A percentile compares a stretch with the other conserved stretches of the same genome.
Evolutionary conservation across 1,284 basidiomycete genomes (phyloP).

Genomic region (Cryptococcus sp.): DNA sequence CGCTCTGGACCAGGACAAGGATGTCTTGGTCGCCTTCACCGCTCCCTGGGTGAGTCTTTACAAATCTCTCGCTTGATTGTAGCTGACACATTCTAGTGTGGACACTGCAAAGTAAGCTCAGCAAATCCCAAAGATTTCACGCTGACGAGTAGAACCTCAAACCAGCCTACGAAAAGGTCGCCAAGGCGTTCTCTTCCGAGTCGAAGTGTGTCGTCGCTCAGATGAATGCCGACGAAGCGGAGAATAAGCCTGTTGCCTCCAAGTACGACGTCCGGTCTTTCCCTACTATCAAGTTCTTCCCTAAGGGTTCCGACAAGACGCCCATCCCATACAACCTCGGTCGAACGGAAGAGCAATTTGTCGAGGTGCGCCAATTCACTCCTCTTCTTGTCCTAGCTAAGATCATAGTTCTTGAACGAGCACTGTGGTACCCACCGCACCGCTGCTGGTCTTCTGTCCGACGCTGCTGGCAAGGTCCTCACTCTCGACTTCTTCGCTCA

Average conservation of each 20-base stretch:
- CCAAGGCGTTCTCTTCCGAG: constrained; percentile 70
- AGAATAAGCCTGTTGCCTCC: constrained; percentile 67
- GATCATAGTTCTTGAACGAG: constrained; percentile 60
- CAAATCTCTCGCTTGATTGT: neutral
- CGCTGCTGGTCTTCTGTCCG: constrained; percentile 71
- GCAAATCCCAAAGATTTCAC: no score
- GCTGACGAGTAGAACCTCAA: constrained; percentile 59
- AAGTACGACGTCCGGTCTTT: constrained; percentile 67
- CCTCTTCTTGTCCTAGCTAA: constrained; percentile 1
- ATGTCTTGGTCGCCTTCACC: constrained; percentile 87
- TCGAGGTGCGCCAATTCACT: constrained; percentile 46
- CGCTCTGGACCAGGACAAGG: constrained; percentile 65
- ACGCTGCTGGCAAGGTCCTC: constrained; percentile 73
- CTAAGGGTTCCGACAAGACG: constrained; percentile 55
- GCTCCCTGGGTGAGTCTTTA: constrained; percentile 51
- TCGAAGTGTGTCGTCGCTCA: constrained; percentile 78
- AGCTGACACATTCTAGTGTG: constrained; percentile 54
- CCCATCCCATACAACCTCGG: constrained; percentile 56
- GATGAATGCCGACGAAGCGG: constrained; percentile 78
- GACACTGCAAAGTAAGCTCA: constrained; percentile 45
- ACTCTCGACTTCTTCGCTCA: constrained; percentile 73
- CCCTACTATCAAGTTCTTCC: constrained; percentile 95
- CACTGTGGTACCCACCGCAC: constrained; percentile 80
- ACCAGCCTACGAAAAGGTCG: constrained; percentile 80
- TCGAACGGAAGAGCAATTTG: constrained; percentile 47